Conservation (phyloP, 768 basidiomycete genomes). For the Rhodotorula kratochvilovae region DNA sequence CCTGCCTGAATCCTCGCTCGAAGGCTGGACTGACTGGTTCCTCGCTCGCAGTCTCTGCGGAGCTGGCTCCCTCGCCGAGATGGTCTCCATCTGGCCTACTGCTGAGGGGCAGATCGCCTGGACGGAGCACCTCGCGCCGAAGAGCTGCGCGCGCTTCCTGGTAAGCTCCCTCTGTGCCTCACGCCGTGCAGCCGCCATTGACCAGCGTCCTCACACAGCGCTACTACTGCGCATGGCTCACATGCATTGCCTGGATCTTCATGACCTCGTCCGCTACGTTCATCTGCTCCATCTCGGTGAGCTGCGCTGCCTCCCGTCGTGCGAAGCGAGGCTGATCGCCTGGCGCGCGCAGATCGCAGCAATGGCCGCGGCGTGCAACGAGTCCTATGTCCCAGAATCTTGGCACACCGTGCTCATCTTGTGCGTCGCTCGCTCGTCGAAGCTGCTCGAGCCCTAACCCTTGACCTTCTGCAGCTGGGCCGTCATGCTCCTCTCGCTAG, state of each 20-base stretch:
- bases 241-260: not conserved
- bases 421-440: not conserved
- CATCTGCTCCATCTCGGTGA: not conserved
- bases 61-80: constrained; percentile 5
- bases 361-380: not conserved
- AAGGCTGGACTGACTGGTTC: too few species aligned
- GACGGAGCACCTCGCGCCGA: not conserved
- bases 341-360: not conserved
- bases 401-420: not conserved
- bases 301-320: not conserved
- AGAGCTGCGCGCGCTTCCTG: not conserved
- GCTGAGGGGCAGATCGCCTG: constrained; percentile 9
- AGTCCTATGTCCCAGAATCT: not conserved
- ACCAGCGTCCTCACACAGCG: not conserved
- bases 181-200: not conserved
- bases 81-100: not conserved
- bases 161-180: not conserved
- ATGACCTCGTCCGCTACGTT: not conserved
- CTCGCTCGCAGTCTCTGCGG: not conserved
- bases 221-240: constrained; percentile 3
- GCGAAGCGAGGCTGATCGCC: not conserved
- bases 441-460: too few species aligned
- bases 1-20: not conserved
- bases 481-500: not conserved
- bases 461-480: not conserved